These are phyloP conservation scores for Phialophora macrospora DNA, from an alignment of 2,329 filamentous ascomycete species.

Conservation along the genomic window DNA sequence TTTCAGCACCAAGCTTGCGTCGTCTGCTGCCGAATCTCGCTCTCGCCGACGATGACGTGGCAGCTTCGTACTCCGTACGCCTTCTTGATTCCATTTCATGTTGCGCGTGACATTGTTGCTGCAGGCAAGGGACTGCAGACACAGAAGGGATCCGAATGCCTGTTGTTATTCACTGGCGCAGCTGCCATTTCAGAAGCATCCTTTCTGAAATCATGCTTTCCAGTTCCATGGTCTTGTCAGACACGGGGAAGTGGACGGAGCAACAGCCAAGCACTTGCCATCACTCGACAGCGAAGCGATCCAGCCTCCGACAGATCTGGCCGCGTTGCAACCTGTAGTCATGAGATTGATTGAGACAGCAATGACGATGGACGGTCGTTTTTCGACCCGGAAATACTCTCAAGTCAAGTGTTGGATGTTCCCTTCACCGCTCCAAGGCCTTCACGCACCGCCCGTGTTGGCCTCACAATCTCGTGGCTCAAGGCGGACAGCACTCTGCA, in stretches of 20 bases:
- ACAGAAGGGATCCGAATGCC: not conserved
- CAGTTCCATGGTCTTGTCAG: constrained; percentile 11
- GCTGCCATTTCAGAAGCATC: not conserved
- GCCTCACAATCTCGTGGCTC: not conserved
- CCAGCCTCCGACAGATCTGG: not conserved
- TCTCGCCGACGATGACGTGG: constrained; percentile 16
- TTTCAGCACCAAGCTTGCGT: not conserved
- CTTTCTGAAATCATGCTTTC: constrained; percentile 1
- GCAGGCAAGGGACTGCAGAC: not conserved
- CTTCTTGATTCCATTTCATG: constrained; percentile 12
- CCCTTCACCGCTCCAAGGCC: not conserved
- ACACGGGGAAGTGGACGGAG: constrained; percentile 13
- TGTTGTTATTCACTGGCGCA: not conserved
- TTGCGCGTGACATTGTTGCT: constrained; percentile 3
- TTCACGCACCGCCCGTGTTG: not conserved
- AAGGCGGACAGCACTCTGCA: not conserved
- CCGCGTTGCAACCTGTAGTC: not conserved
- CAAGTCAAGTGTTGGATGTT: not conserved
- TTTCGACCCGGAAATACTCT: not conserved
- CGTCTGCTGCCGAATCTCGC: constrained; percentile 3
- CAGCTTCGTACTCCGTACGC: constrained; percentile 16
- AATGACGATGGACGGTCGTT: not conserved
- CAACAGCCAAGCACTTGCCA: not conserved
- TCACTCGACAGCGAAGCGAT: not conserved
- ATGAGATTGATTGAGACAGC: not conserved